Base-by-base conservation (phyloP, 352 stramenopile genomes). In the Globisporangium alternatum region DNA sequence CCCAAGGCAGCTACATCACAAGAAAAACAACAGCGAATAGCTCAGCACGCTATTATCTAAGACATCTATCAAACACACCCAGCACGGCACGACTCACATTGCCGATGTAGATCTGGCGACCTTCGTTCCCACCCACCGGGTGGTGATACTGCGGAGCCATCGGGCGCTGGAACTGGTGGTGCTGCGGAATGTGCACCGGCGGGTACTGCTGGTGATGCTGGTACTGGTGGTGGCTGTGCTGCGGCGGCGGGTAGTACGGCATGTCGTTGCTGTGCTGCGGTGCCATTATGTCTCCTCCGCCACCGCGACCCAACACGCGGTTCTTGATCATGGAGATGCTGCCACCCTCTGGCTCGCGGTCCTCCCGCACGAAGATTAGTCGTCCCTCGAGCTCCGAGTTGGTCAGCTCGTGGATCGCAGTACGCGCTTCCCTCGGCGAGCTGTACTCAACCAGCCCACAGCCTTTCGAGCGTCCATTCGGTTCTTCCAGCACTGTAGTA, bases 341-440 rank as follows among this genome's bases (percentile, higher is more conserved):
- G 13, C 80, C 82, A 21, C 72, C 75, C 8, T 93, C 81, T 0
- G 79, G 73, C 52, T 93, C 86, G 28, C 83, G 81, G 63, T 95
- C 90, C 70, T 97, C 89, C 3, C 88, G 89, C 21, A 97, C 88
- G 48, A 94, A 93, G 48, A 97, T 91, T 54, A 78, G 70, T 44
- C 97, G 88, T 5, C 95, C 95, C 60, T 95, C 92, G 3, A 99
- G 75, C 59, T 98, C 89, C 0, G 91, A 92, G 76, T 98, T 91
- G 58, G 92, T 97, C 5, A 99, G 78, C 61, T 80, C 88, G 6
- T 73, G 67, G 67, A 99, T 98, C 5, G 96, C 95, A 37, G 75
- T 69, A 4, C 81, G 68, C 6, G 96, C 96, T 37, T 94, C 91
- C 25, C 97, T 75, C 15, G 69, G 63, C 0, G 78, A 78, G 17